These are phyloP conservation scores for Cercospora sesami DNA, from an alignment of 2,329 filamentous ascomycete genomes.

Conservation along the genomic window DNA sequence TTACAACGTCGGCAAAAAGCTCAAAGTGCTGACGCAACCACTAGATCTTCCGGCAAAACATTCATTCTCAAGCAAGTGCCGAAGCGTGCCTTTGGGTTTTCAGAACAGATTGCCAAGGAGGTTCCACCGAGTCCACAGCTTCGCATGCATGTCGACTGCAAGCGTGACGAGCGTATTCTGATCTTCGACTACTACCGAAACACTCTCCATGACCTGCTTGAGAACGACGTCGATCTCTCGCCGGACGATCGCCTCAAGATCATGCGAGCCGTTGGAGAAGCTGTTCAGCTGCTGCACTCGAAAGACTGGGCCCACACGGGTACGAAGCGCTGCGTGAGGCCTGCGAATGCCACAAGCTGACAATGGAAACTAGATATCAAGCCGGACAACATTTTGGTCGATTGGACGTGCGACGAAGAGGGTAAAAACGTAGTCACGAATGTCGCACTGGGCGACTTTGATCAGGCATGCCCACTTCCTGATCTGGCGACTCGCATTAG, in stretches of 20 bases:
- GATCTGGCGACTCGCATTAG: not conserved
- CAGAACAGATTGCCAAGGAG: constrained; percentile 37
- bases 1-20: too few species aligned
- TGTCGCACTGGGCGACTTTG: constrained; percentile 42
- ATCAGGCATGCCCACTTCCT: constrained; percentile 33
- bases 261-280: constrained; percentile 31
- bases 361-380: constrained; percentile 41
- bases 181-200: constrained; percentile 41
- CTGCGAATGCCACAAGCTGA: not conserved
- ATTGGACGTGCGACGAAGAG: constrained; percentile 39
- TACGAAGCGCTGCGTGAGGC: constrained; percentile 24
- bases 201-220: constrained; percentile 40
- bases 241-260: constrained; percentile 38
- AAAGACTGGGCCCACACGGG: constrained; percentile 43
- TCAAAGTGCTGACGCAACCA: too few species aligned
- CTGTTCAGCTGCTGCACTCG: constrained; percentile 41
- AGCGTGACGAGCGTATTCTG: constrained; percentile 38
- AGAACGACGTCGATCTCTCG: constrained; percentile 39
- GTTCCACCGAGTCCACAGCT: constrained; percentile 38
- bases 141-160: constrained; percentile 43
- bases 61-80: constrained; percentile 41
- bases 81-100: constrained; percentile 38
- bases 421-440: constrained; percentile 39
- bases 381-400: constrained; percentile 43
- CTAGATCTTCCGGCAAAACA: constrained; percentile 36